Evolutionary conservation across 176 grass and related monocot species (phyloP), one percentile per base, ranked within the genome.

Genomic region (Carex myosuroides): DNA sequence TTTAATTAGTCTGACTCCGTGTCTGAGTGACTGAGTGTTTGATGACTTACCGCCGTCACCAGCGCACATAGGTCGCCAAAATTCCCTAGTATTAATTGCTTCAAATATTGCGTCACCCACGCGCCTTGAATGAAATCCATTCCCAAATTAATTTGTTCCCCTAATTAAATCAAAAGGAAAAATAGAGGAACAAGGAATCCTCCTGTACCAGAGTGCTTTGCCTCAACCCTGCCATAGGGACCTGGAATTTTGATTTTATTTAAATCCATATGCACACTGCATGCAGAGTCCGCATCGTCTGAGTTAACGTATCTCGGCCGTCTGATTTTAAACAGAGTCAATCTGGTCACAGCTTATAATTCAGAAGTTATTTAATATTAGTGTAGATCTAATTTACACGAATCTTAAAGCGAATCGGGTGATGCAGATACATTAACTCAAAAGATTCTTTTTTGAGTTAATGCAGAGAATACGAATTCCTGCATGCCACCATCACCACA

Each of bases 91-190:
- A 68, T 44, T 13, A 64, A 44, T 50, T 56, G 37, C 3, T 64
- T 81, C 79, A 21, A 81, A 29, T 22, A 81, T 29, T 64, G 79
- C 79, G 35, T 50, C 59, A 81, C 33, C 6, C 33, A 81, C 32
- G 79, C 30, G 41, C 57, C 30, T 63, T 44, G 37, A 64, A 60
- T 58, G 8, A 3, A 44, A 50, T 48, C 13, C 39, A 50, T 71
- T 46, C 68, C 32, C 68, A 22, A 46, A 24, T 18, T 13, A 37
- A 22, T 32, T 20, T 50, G 0, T 11, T 62, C 0, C 6, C 24
- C 8, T 2, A 42, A 21, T 59, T 81, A 22, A 64, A 20, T 81
- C 33, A 32, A 32, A 78, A 78, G 5, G 72, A 8, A 54, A 30
- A 53, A 56, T 52, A 56, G 50, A 55, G 52, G 20, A 78, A 56